A percentile compares a stretch with the other conserved stretches of the same genome.
Conservation (phyloP, 768 basidiomycete species). For the Pulveroboletus sp. region DNA sequence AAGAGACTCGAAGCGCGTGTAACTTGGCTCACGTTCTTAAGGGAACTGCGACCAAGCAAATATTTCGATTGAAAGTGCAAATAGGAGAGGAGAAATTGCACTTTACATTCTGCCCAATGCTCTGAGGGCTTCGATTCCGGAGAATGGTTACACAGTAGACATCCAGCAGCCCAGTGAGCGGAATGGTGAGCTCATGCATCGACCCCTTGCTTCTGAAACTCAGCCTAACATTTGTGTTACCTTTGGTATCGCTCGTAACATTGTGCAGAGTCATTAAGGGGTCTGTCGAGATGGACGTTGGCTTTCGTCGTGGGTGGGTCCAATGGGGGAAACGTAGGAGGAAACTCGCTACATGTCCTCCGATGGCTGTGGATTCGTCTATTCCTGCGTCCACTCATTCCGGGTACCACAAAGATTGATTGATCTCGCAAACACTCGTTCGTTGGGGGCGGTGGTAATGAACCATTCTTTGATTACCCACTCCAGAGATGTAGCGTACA, state of each 20-base stretch:
- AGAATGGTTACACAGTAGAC: slow-evolving; percentile 46
- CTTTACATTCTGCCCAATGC: slow-evolving; percentile 74
- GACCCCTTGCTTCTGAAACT: slow-evolving; percentile 7
- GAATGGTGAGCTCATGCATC: slow-evolving; percentile 47
- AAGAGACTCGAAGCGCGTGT: slow-evolving; percentile 19
- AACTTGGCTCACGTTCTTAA: no score
- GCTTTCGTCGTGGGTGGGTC: slow-evolving; percentile 62
- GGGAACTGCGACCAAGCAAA: no score
- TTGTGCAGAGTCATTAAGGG: slow-evolving; percentile 54
- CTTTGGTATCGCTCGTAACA: slow-evolving; percentile 62
- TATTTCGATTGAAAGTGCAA: no score
- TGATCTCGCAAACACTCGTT: neutral
- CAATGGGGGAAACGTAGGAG: slow-evolving; percentile 43
- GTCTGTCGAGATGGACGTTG: slow-evolving; percentile 68
- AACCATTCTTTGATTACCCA: slow-evolving; percentile 38
- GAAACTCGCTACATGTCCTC: slow-evolving; percentile 10
- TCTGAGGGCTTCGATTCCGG: slow-evolving; percentile 57
- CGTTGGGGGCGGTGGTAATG: neutral
- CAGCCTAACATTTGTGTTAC: slow-evolving; percentile 57
- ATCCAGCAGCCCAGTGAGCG: slow-evolving; percentile 34
- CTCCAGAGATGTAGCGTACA: slow-evolving; percentile 78
- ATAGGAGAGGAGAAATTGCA: no score
- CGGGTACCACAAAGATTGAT: neutral
- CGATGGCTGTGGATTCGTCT: slow-evolving; percentile 3
- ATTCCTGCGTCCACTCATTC: neutral